These are phyloP conservation scores for Chrysoporthe puriensis DNA, from an alignment of 2,329 filamentous ascomycete species.

Conservation along the genomic window DNA sequence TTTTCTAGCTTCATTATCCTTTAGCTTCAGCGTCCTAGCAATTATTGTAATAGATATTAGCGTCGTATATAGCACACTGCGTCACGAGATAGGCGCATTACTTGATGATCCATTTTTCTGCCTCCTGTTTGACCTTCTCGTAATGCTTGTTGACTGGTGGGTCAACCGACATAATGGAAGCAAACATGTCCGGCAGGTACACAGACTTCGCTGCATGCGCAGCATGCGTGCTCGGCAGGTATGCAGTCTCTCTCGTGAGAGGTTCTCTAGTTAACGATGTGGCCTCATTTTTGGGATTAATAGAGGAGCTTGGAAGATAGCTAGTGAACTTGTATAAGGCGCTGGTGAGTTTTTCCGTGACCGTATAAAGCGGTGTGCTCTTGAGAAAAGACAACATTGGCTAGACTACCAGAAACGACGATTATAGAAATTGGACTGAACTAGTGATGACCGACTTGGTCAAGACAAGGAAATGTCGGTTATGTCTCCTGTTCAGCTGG, in stretches of 20 bases:
- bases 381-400: neutral
- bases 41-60: neutral
- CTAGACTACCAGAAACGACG: too few relatives aligned
- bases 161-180: neutral
- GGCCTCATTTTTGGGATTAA: neutral
- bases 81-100: neutral
- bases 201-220: neutral
- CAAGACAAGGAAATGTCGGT: neutral
- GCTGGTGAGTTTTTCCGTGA: neutral
- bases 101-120: neutral
- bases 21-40: neutral
- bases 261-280: neutral
- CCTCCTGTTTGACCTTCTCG: neutral
- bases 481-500: neutral
- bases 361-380: neutral
- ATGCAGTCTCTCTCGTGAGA: neutral
- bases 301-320: neutral
- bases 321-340: neutral
- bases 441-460: neutral
- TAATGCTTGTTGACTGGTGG: neutral
- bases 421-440: neutral
- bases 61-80: neutral
- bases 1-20: neutral
- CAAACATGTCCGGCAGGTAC: neutral
- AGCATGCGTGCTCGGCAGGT: neutral